Conservation (phyloP, 2,329 filamentous ascomycete species). For the Penicillium sp. region DNA sequence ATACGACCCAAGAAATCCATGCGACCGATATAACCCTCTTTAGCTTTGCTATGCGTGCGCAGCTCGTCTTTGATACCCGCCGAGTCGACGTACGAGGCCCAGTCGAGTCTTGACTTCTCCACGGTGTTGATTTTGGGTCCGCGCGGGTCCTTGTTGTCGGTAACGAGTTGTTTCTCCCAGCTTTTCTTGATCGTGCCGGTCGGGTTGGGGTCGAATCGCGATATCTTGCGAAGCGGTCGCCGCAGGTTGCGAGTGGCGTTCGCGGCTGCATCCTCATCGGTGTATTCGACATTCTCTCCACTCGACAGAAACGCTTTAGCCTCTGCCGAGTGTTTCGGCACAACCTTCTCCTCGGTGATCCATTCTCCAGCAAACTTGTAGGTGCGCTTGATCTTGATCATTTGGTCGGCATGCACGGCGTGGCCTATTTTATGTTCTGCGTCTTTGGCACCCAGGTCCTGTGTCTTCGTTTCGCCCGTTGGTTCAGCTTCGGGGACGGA, state of each 20-base stretch:
- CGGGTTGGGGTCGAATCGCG: constrained; percentile 47
- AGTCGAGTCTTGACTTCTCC: constrained; percentile 64
- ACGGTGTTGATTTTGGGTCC: constrained; percentile 64
- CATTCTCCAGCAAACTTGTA: constrained; percentile 57
- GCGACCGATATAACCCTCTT: constrained; percentile 58
- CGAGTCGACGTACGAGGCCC: constrained; percentile 61
- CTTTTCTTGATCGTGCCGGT: constrained; percentile 42
- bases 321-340: constrained; percentile 53
- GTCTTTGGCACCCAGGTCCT: constrained; percentile 13
- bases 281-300: constrained; percentile 36
- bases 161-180: constrained; percentile 39
- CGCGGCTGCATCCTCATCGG: constrained; percentile 21
- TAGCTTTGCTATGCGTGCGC: constrained; percentile 59
- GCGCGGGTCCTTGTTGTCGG: constrained; percentile 33
- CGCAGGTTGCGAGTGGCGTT: constrained; percentile 28
- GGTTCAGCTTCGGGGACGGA: constrained; percentile 8
- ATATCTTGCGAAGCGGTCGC: constrained; percentile 42
- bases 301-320: constrained; percentile 52
- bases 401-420: constrained; percentile 37
- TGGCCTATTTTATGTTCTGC: constrained; percentile 7
- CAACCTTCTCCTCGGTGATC: constrained; percentile 53
- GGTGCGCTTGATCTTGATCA: constrained; percentile 55
- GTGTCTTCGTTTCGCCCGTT: constrained; percentile 12
- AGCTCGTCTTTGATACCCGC: constrained; percentile 61
- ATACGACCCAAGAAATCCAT: constrained; percentile 62